Evolutionary conservation across 2,329 filamentous ascomycete genomes (phyloP), one percentile per base, ranked within the genome.

Genomic region (Lasiodiplodia gonubiensis): DNA sequence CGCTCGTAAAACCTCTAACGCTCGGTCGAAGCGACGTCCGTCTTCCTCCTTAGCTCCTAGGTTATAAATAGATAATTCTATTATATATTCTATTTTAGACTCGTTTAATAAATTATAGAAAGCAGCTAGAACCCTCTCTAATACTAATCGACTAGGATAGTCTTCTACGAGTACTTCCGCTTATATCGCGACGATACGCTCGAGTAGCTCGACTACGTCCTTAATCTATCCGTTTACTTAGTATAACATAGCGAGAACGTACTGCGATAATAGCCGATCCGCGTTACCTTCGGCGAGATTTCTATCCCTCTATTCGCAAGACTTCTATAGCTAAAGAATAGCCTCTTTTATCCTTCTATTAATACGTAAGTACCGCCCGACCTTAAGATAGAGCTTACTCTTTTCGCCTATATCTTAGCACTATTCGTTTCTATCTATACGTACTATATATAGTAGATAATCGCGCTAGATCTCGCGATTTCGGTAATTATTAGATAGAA

Each of bases 361-460:
- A 23, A 52, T 21, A 21, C 18, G 33, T 16, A 70, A 55, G 48
- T 64, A 70, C 37, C 30, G 54, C 42, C 69, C 68, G 18, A 69
- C 53, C 51, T 68, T 69, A 0, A 69, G 35, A 37, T 54, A 68
- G 14, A 70, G 61, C 42, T 33, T 1, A 27, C 59, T 67, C 39
- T 59, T 67, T 39, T 69, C 68, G 55, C 51, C 37, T 14, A 16
- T 67, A 3, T 42, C 37, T 21, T 46, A 3, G 39, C 33, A 60
- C 4, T 60, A 21, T 60, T 60, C 55, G 4, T n/a, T 60, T 46
- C 46, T 68, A 1, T 48, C 61, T 11, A 71, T 53, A 18, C 69
- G 55, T 25, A 53, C 63, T 63, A 72, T 74, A 69, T 79, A 76
- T 52, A 76, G 75, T 25, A 79, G 53, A 68, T 77, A 78, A 42